A percentile compares a stretch with the other conserved stretches of the same genome.
Evolutionary conservation across 148 eudicot genomes (phyloP).

Genomic region (Simmondsia chinensis): DNA sequence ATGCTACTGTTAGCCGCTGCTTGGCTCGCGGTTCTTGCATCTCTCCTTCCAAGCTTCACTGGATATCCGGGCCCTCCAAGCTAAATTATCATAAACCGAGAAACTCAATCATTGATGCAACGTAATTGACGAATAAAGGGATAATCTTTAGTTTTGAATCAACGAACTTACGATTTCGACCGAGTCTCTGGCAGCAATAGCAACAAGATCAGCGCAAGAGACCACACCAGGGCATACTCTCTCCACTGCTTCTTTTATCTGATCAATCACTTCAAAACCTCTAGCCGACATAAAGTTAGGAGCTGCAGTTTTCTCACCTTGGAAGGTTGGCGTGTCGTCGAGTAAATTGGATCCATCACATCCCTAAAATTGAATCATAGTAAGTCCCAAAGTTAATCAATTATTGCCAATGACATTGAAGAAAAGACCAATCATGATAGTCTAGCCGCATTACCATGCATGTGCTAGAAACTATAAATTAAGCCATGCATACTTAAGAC

Average conservation of each 20-base stretch:
- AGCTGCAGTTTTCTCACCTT: conserved; percentile 56
- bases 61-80: conserved; percentile 60
- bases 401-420: too few species aligned
- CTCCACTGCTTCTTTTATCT: conserved; percentile 65
- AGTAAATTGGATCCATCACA: conserved; percentile 78
- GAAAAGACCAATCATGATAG: too few species aligned
- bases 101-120: too few species aligned
- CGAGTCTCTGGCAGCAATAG: conserved; percentile 69
- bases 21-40: conserved; percentile 44
- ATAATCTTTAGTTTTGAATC: too few species aligned
- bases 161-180: conserved; percentile 60
- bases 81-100: conserved; percentile 16
- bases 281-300: conserved; percentile 55
- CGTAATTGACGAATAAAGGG: too few species aligned
- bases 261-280: conserved; percentile 70
- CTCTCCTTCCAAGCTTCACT: conserved; percentile 53
- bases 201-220: conserved; percentile 83
- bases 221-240: conserved; percentile 61
- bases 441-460: too few species aligned
- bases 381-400: too few species aligned
- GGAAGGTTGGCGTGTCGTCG: conserved; percentile 53
- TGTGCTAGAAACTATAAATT: too few species aligned
- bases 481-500: too few species aligned
- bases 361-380: too few species aligned
- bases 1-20: conserved; percentile 48